These are phyloP conservation scores for Avena sativa DNA, from an alignment of 176 grass and related monocot species.

Conservation along the genomic window DNA sequence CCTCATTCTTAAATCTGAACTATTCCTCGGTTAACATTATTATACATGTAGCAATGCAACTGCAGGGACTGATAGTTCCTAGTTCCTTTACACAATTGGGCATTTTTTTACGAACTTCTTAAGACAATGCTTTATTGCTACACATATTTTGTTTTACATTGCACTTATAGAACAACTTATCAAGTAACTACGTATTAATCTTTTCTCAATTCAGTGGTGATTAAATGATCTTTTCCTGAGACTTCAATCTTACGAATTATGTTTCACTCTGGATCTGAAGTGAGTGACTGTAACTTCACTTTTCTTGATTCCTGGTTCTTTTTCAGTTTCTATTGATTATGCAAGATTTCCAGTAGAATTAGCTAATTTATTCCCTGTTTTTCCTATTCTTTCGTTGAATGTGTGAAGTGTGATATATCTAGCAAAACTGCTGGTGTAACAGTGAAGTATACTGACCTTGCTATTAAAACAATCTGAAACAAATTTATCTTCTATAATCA, in stretches of 20 bases:
- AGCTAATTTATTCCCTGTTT: slow-evolving; percentile 10
- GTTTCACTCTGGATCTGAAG: slow-evolving; percentile 20
- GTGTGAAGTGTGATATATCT: slow-evolving; percentile 14
- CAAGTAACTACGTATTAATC: background rate
- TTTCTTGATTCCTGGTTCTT: background rate
- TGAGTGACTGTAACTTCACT: slow-evolving; percentile 13
- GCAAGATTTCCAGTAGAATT: slow-evolving; percentile 12
- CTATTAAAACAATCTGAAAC: slow-evolving; percentile 3
- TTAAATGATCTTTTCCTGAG: slow-evolving; percentile 26
- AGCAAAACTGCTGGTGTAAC: slow-evolving; percentile 25
- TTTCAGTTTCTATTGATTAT: slow-evolving; percentile 12
- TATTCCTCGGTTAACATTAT: slow-evolving; percentile 26
- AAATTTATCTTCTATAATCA: slow-evolving; percentile 17
- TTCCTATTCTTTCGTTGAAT: slow-evolving; percentile 24
- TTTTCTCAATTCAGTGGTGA: background rate
- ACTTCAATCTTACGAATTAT: slow-evolving; percentile 3
- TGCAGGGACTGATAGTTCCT: slow-evolving; percentile 22
- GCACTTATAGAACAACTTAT: background rate
- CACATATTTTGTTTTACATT: slow-evolving; percentile 10
- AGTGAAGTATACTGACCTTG: slow-evolving; percentile 8
- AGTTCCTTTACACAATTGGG: slow-evolving; percentile 1
- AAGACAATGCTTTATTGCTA: background rate
- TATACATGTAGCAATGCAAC: slow-evolving; percentile 17
- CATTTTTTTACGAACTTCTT: background rate
- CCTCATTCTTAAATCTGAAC: slow-evolving; percentile 18